Evolutionary conservation across 2,329 filamentous ascomycete genomes (phyloP).

Genomic region (Scedosporium boydii): DNA sequence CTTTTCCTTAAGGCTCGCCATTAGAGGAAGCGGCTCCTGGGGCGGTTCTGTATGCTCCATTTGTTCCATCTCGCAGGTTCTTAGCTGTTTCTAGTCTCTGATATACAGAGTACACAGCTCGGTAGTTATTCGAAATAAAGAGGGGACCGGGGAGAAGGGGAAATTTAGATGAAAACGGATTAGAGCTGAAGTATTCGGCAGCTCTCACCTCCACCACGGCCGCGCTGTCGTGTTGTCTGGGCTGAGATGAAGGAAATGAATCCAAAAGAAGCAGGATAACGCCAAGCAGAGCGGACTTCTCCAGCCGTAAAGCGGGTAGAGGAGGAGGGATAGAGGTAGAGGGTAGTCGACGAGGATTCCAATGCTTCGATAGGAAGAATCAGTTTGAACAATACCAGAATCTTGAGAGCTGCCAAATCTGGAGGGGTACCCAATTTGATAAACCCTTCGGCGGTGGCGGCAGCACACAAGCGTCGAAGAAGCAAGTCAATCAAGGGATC

Average conservation of each 20-base stretch:
- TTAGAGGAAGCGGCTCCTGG: not conserved
- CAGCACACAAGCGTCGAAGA: not conserved
- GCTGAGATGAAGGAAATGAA: not conserved
- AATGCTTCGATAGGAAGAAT: not conserved
- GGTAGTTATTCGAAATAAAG: not conserved
- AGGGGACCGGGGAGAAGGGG: not conserved
- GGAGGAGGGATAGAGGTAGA: not conserved
- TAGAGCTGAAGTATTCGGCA: no score
- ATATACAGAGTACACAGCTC: not conserved
- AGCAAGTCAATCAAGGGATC: not conserved
- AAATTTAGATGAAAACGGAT: not conserved
- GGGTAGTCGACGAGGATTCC: not conserved
- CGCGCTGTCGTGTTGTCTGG: not conserved
- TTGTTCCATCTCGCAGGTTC: conserved; percentile 3
- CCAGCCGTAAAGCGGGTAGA: not conserved
- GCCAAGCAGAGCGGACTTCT: not conserved
- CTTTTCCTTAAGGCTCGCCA: conserved; percentile 7
- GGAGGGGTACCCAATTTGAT: not conserved
- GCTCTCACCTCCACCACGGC: not conserved
- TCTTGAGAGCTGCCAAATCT: not conserved
- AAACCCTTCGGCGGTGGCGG: not conserved
- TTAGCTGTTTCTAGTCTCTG: not conserved
- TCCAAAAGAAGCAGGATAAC: not conserved
- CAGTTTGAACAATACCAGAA: not conserved
- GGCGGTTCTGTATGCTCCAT: conserved; percentile 9